Evolutionary conservation across 306 rosid genomes (phyloP).

Genomic region (Rosa chinensis): DNA sequence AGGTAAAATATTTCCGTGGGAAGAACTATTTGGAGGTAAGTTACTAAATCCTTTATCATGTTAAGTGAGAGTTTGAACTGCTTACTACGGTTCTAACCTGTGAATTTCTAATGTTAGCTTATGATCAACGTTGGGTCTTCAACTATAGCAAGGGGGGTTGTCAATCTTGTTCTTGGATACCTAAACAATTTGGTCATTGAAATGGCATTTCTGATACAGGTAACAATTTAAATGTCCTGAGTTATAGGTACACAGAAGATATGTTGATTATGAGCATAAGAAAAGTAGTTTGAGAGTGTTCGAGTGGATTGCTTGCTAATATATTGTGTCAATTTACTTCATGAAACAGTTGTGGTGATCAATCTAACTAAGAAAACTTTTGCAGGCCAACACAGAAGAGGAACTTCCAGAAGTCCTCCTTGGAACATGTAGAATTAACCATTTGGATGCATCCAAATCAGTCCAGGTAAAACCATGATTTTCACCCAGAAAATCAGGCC

Average conservation of each 20-base stretch:
- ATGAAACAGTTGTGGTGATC: neutral
- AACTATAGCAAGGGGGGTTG: constrained; percentile 83
- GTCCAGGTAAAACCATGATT: constrained; percentile 32
- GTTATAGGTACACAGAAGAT: neutral
- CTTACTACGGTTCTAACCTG: constrained; percentile 20
- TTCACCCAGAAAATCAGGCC: neutral
- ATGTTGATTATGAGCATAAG: neutral
- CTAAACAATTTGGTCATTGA: constrained; percentile 85
- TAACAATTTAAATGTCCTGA: neutral
- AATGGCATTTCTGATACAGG: constrained; percentile 95
- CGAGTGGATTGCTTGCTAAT: neutral
- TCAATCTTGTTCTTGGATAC: constrained; percentile 85
- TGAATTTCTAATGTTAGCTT: constrained; percentile 40
- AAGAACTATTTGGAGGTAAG: constrained; percentile 83
- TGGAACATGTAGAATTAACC: constrained; percentile 81
- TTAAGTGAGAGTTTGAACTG: neutral
- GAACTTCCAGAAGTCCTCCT: constrained; percentile 83
- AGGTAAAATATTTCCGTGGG: constrained; percentile 60
- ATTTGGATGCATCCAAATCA: constrained; percentile 71
- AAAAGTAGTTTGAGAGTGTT: neutral
- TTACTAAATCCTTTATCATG: constrained; percentile 1
- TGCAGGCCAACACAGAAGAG: constrained; percentile 73
- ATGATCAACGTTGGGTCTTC: constrained; percentile 77
- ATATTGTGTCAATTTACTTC: neutral
- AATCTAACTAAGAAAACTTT: neutral